phyloP scores from a whole-genome alignment of 2,329 filamentous ascomycete species.

The Metarhizium humberi region DNA sequence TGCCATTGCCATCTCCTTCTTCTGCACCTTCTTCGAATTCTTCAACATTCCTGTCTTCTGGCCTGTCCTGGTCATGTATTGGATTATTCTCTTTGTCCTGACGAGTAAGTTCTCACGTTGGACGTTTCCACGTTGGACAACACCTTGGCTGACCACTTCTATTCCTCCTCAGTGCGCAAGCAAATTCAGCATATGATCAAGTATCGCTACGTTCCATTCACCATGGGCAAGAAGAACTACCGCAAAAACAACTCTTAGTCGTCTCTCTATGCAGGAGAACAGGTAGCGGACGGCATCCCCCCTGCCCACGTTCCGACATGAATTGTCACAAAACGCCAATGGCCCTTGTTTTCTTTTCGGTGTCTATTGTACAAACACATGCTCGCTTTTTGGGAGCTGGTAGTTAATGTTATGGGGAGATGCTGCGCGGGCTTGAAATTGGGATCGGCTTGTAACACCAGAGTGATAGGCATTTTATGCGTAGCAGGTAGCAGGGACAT shows the following conservation, averaged over 20 bases:
- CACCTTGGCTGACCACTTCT: constrained; percentile 1
- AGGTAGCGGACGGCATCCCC: background rate
- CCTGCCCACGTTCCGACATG: constrained; percentile 1
- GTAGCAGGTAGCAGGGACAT: background rate
- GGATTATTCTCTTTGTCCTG: constrained; percentile 90
- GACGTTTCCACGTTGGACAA: background rate
- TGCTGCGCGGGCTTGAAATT: background rate
- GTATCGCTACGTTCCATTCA: constrained; percentile 95
- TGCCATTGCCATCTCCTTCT: constrained; percentile 72
- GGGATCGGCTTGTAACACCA: constrained; percentile 1
- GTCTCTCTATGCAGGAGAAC: background rate
- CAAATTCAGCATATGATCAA: constrained; percentile 99
- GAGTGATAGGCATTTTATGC: background rate
- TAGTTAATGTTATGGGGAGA: background rate
- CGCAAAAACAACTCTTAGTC: constrained; percentile 47
- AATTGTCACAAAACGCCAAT: background rate
- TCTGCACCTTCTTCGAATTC: constrained; percentile 85
- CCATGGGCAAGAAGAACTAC: constrained; percentile 81
- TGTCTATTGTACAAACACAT: background rate
- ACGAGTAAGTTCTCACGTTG: constrained; percentile 60
- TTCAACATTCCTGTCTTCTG: constrained; percentile 99
- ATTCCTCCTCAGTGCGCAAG: constrained; percentile 66
- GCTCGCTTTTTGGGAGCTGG: background rate
- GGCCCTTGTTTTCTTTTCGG: background rate
- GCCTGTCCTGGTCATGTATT: constrained; percentile 97